Conservation (phyloP, 495 filamentous ascomycete genomes). For the Podospora pseudoanserina region DNA sequence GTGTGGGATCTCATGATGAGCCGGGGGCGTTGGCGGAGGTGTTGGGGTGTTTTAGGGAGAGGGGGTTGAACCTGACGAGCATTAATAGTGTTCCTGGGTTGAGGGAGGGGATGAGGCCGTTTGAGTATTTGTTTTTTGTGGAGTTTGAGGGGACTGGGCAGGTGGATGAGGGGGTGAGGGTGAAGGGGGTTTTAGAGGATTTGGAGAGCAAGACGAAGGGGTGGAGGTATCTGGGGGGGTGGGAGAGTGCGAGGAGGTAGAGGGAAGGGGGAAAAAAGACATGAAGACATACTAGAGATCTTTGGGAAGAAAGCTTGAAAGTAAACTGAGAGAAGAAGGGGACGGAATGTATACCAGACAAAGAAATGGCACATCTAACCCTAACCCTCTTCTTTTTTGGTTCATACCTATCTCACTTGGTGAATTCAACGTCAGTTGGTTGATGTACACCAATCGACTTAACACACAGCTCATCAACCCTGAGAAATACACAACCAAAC, state of each 20-base stretch:
- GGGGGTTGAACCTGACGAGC: slow-evolving; percentile 78
- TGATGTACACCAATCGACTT: background rate
- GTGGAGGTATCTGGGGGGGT: slow-evolving; percentile 55
- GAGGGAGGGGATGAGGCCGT: slow-evolving; percentile 51
- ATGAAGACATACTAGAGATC: background rate
- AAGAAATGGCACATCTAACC: background rate
- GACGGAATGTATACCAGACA: background rate
- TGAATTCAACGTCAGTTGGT: background rate
- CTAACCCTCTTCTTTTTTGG: background rate
- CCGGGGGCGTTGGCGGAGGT: slow-evolving; percentile 80
- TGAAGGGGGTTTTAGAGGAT: slow-evolving; percentile 48
- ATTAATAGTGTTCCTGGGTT: slow-evolving; percentile 84
- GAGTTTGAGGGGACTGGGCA: slow-evolving; percentile 68
- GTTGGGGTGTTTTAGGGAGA: slow-evolving; percentile 68
- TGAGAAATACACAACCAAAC: slow-evolving; percentile 23
- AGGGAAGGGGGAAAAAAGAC: background rate
- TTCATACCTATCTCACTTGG: background rate
- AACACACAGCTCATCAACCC: slow-evolving; percentile 54
- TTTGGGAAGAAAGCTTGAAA: background rate
- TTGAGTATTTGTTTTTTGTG: slow-evolving; percentile 94
- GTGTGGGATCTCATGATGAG: slow-evolving; percentile 61
- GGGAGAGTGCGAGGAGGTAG: slow-evolving; percentile 40
- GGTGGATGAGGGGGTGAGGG: slow-evolving; percentile 46
- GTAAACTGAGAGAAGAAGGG: background rate
- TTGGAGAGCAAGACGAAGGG: slow-evolving; percentile 39